Evolutionary conservation across 1,284 basidiomycete genomes (phyloP).

Genomic region (Ustilago xerochloae): DNA sequence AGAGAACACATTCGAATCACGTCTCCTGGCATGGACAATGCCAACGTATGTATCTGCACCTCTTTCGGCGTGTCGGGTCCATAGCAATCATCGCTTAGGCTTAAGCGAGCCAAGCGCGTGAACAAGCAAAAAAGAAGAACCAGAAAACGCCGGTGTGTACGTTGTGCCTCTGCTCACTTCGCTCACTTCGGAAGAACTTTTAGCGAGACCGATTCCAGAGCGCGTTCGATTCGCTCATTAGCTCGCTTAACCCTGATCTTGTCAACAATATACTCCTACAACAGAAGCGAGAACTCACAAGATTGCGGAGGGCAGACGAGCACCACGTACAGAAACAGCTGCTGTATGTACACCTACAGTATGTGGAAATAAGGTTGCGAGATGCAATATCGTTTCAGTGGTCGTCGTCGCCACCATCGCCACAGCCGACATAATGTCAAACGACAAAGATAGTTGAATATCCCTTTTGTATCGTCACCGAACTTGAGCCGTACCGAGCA

Average conservation of each 20-base stretch:
- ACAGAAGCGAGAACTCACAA: slow-evolving; percentile 4
- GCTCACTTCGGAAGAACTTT: slow-evolving; percentile 9
- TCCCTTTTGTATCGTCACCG: background rate
- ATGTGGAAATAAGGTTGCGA: slow-evolving; percentile 10
- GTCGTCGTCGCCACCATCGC: background rate
- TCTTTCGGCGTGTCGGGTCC: slow-evolving; percentile 5
- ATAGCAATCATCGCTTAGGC: slow-evolving; percentile 1
- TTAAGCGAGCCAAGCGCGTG: background rate
- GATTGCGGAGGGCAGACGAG: slow-evolving; percentile 10
- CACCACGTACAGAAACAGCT: background rate
- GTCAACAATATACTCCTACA: background rate
- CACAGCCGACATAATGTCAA: background rate
- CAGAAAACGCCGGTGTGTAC: slow-evolving; percentile 6
- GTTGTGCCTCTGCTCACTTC: background rate
- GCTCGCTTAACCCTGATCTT: slow-evolving; percentile 4
- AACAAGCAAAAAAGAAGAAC: background rate
- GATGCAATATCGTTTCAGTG: background rate
- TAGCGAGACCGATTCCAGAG: slow-evolving; percentile 10
- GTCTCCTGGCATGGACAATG: slow-evolving; percentile 5
- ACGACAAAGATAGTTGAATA: background rate
- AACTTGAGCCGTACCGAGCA: background rate
- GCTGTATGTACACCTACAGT: background rate
- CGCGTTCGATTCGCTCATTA: background rate
- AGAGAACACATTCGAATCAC: background rate
- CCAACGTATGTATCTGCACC: background rate